Evolutionary conservation across 164 flowering plant species (phyloP).

Genomic region (Annona cherimola): DNA sequence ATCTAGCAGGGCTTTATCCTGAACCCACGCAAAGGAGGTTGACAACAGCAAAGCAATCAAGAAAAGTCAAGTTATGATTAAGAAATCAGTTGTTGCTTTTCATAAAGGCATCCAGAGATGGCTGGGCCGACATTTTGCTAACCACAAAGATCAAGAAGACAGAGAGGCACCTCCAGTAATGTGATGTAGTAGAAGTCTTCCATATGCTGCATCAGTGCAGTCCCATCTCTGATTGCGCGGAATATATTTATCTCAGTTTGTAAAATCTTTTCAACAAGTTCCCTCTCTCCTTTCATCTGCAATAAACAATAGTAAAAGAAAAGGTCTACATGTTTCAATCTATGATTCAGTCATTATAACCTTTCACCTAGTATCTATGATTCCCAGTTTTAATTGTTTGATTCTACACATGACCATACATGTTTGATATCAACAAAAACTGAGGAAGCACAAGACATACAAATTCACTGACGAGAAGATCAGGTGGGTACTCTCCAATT

Average conservation of each 20-base stretch:
- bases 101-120: neutral
- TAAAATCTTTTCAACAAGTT: constrained; percentile 71
- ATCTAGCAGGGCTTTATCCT: neutral
- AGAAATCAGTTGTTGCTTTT: neutral
- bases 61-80: neutral
- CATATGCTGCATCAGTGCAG: constrained; percentile 98
- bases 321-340: neutral
- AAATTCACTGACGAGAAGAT: constrained; percentile 79
- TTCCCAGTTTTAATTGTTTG: neutral
- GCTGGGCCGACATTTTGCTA: neutral
- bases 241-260: constrained; percentile 86
- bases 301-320: neutral
- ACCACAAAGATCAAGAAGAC: constrained; percentile 1
- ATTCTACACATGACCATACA: neutral
- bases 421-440: neutral
- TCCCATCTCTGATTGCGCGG: constrained; percentile 90
- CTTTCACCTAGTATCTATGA: neutral
- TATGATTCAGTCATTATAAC: constrained; percentile 1
- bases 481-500: constrained; percentile 89
- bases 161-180: constrained; percentile 65
- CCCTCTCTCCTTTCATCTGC: constrained; percentile 96
- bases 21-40: neutral
- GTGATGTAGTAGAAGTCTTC: constrained; percentile 92
- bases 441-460: constrained; percentile 41
- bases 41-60: neutral